phyloP scores from a whole-genome alignment of 2,329 filamentous ascomycete genomes.

The Penicillium sp. region DNA sequence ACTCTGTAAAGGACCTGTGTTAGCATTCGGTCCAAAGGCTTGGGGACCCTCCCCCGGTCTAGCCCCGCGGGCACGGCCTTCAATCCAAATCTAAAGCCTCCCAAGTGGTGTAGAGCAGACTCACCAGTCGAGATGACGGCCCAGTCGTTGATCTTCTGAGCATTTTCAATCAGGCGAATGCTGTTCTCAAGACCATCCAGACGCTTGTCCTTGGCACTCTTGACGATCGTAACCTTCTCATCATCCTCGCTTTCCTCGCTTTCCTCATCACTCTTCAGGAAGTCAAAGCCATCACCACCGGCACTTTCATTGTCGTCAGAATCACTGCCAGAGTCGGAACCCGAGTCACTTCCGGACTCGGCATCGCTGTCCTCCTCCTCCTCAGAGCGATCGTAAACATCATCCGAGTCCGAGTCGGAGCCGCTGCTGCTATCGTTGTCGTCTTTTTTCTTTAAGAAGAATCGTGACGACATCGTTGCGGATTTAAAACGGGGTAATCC shows the following conservation, averaged over 20 bases:
- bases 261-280: conserved; percentile 77
- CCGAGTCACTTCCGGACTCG: conserved; percentile 56
- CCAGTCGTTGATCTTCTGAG: conserved; percentile 97
- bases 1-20: conserved; percentile 59
- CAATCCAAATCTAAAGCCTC: not conserved
- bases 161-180: conserved; percentile 91
- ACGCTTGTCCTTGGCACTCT: conserved; percentile 97
- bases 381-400: conserved; percentile 76
- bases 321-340: conserved; percentile 54
- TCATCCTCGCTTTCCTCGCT: conserved; percentile 82
- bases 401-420: conserved; percentile 87
- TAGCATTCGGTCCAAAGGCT: conserved; percentile 10
- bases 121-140: conserved; percentile 83
- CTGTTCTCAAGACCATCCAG: conserved; percentile 89
- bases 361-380: conserved; percentile 59
- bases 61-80: not conserved
- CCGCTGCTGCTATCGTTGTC: conserved; percentile 96
- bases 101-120: conserved; percentile 29
- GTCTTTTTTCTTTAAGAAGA: too few species aligned
- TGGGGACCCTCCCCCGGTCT: not conserved
- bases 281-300: conserved; percentile 72
- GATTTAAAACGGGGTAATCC: conserved; percentile 19
- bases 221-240: conserved; percentile 81
- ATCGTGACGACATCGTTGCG: conserved; percentile 77
- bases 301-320: conserved; percentile 56